Evolutionary conservation across 192 early-diverging fungal species (phyloP), one percentile per base, ranked within the genome.

Genomic region (Linnemannia hyalina): DNA sequence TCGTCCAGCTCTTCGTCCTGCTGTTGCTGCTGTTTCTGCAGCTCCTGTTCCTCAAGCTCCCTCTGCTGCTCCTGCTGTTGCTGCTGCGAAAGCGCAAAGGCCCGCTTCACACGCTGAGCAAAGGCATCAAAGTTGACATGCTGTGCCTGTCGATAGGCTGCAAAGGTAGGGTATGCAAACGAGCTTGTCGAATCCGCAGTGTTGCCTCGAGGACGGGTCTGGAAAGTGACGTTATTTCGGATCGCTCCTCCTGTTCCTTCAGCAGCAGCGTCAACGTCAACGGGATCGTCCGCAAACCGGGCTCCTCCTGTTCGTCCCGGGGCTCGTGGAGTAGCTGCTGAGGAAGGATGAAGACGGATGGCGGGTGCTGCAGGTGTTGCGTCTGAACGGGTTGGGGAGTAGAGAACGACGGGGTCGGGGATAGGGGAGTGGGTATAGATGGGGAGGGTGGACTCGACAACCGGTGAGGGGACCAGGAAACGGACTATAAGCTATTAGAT

Each of bases 101-200:
- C 78, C 20, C 68, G 38, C 60, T 80, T 85, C 32, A 85, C 78
- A 40, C 83, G 83, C 70, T 80, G 74, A 22, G 83, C 74, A 44
- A 85, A 76, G 8, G 83, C 78, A 49, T 85, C 83, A 71, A 85
- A 80, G 36, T 72, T 80, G 40, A 75, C 78, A 11, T 78, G 78
- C 41, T 85, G 83, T 35, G 83, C 74, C 54, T 85, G 83, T 1
- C 83, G 83, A 65, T 85, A 85, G 70, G 47, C 78, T 10, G 78
- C 78, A 74, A 73, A 85, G 4, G 83, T 85, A 42, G 83, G 83
- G 74, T 80, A 85, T 2, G 60, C 74, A 38, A 55, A 13, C 3
- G 83, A 85, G 57, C 71, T 85, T 5, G 77, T 80, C 32, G 82
- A 85, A n/a, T 85, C 83, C 3, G 83, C 65, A 29, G 83, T 85